Percentiles rank a stretch among this genome's conserved stretches.
phyloP scores from a whole-genome alignment of 257 asterid genomes.

The Echium plantagineum region DNA sequence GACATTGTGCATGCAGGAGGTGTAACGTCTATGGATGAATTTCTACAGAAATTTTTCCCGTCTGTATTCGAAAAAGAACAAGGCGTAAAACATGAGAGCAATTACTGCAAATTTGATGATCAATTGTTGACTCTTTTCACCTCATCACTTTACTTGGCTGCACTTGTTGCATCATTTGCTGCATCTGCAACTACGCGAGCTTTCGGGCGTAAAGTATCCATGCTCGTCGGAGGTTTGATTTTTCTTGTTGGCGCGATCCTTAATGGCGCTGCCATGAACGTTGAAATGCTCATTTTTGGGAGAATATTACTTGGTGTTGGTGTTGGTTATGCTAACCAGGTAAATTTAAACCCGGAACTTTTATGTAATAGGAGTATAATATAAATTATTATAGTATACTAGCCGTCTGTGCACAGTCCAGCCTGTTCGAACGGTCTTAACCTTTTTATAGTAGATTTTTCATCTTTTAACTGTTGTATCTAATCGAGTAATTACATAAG shows the following conservation, averaged over 20 bases:
- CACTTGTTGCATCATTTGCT: slow-evolving; percentile 39
- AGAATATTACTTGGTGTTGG: slow-evolving; percentile 53
- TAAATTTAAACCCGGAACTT: no score
- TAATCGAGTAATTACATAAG: no score
- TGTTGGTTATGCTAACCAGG: slow-evolving; percentile 55
- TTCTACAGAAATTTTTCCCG: slow-evolving; percentile 44
- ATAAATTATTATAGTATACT: no score
- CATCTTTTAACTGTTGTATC: no score
- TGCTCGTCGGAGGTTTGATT: slow-evolving; percentile 33
- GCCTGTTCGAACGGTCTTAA: no score
- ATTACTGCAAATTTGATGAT: slow-evolving; percentile 47
- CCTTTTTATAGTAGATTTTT: no score
- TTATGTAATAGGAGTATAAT: no score
- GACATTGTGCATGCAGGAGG: slow-evolving; percentile 38
- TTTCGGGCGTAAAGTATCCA: slow-evolving; percentile 40
- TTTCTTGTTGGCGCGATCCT: slow-evolving; percentile 40
- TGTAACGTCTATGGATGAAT: slow-evolving; percentile 62
- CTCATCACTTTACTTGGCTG: slow-evolving; percentile 55
- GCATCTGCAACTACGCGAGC: slow-evolving; percentile 43
- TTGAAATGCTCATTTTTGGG: slow-evolving; percentile 49
- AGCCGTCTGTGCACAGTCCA: no score
- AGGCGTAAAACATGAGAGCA: slow-evolving; percentile 8
- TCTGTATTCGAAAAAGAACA: slow-evolving; percentile 22
- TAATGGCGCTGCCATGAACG: slow-evolving; percentile 34
- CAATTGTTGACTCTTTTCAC: slow-evolving; percentile 47